Evolutionary conservation across 2,329 filamentous ascomycete genomes (phyloP), one percentile per base, ranked within the genome.

Genomic region (Penicillium brevicompactum): DNA sequence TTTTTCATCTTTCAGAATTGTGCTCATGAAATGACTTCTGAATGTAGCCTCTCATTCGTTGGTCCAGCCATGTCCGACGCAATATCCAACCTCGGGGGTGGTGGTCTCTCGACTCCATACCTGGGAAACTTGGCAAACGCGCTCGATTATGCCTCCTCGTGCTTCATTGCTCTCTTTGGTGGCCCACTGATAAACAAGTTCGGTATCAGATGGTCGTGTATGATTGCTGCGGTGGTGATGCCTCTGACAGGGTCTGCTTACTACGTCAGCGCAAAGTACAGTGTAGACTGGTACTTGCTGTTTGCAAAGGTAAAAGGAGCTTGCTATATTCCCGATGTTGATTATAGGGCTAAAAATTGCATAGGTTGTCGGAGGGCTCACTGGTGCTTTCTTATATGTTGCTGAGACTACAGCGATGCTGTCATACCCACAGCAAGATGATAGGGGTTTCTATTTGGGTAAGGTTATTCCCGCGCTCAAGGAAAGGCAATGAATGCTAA

Each of bases 231-330:
- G 5, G 43, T 45, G 24, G 16, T 27, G 27, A 45, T 45, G 43
- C 43, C 43, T 45, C 43, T 45, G 11, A 14, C 43, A 18, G 43
- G 43, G 24, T 45, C 43, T 45, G 32, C 43, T 7, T 45, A 45
- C 43, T 45, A 45, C 27, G 43, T 45, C 27, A 45, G 43, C 18
- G 43, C 43, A 45, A 45, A 45, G 43, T 45, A 45, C 27, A 13
- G 43, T 18, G 7, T 45, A 32, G 43, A 45, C 32, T 45, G 24
- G 43, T 45, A 45, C 24, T n/a, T 45, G n/a, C 27, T 45, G 1
- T 45, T 45, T 7, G 32, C 43, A 32, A 45, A 45, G 43, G 43
- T 45, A 27, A 21, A 22, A 8, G 32, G 18, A 32, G 13, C 43
- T 16, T 27, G 32, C 18, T 5, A 6, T 31, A n/a, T 9, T 32